Base-by-base conservation (phyloP, 345 rosid species). In the Euphorbia pulcherrima region DNA sequence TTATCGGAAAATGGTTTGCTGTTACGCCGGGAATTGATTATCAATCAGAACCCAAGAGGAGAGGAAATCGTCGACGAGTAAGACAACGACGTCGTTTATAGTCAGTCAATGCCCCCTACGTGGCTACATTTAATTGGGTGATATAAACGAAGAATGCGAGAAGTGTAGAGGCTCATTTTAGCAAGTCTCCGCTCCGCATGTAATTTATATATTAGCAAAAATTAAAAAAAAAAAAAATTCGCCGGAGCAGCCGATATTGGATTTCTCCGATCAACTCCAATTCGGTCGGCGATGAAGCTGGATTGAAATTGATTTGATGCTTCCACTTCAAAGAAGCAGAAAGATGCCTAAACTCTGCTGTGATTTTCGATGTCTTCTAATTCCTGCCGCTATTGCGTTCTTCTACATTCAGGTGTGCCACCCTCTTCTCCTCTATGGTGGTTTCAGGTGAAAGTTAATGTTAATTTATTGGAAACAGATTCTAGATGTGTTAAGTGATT, bases 361-460 rank as follows among this genome's bases (percentile, higher is more conserved):
- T 71, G 97, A 93, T 85, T 78, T 84, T 46, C 81, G 97, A 51
- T 83, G 78, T 70, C 97, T 93, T 74, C 92, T 93, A 26, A 62
- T 93, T 13, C 85, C 91, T 13, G 96, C 91, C 3, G 96, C 90
- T 20, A 47, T 78, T 71, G 84, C 79, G 39, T 93, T 93, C 83
- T 78, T 93, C 67, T 93, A 77, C 83, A 71, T 93, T 77, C 98
- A 93, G 94, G 98, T 92, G 24, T 50, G 6, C n/a, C 68, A 23
- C 63, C 61, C 21, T 1, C 8, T 33, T 30, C 39, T 35, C 13
- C 13, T 57, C n/a, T n/a, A 46, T 24, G 12, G 56, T 28, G 4
- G 9, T 17, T 4, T 37, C 41, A 37, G 6, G 24, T 41, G 20
- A 65, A 21, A 50, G 52, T 20, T 27, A 40, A 20, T n/a, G 13